These are phyloP conservation scores for Pythium plurisporium DNA, from an alignment of 352 stramenopile genomes.

Conservation along the genomic window DNA sequence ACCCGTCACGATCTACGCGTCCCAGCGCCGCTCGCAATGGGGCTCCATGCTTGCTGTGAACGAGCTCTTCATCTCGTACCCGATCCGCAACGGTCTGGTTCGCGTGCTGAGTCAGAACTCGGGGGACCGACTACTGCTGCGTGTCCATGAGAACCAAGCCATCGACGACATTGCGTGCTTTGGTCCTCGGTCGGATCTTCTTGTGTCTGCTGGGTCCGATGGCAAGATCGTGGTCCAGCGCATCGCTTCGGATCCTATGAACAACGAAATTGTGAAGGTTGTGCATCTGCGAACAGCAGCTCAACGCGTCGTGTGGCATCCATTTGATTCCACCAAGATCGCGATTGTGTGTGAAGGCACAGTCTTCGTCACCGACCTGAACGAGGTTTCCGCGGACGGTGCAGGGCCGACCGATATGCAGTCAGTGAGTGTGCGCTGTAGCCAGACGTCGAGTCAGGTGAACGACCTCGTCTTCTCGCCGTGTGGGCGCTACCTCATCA, in stretches of 20 bases:
- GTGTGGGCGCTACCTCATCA: slow-evolving; percentile 52
- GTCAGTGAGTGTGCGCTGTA: slow-evolving; percentile 65
- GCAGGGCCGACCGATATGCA: slow-evolving; percentile 53
- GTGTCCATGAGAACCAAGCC: slow-evolving; percentile 67
- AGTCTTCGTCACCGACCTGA: slow-evolving; percentile 61
- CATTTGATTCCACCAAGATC: slow-evolving; percentile 67
- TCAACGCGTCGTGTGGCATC: slow-evolving; percentile 80
- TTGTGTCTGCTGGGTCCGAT: slow-evolving; percentile 62
- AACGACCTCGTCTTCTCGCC: slow-evolving; percentile 77
- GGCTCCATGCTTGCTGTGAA: slow-evolving; percentile 79
- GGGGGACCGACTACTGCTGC: slow-evolving; percentile 63
- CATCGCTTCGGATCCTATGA: slow-evolving; percentile 69
- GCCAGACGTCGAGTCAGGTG: slow-evolving; percentile 61
- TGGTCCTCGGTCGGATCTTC: slow-evolving; percentile 57
- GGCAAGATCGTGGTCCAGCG: slow-evolving; percentile 71
- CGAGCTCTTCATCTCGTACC: slow-evolving; percentile 84
- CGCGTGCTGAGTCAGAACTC: slow-evolving; percentile 81
- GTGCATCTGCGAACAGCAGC: slow-evolving; percentile 36
- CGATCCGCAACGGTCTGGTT: slow-evolving; percentile 79
- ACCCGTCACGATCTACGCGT: slow-evolving; percentile 80
- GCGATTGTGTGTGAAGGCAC: slow-evolving; percentile 61
- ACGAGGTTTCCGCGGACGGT: slow-evolving; percentile 34
- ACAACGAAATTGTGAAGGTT: slow-evolving; percentile 57
- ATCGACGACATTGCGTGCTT: slow-evolving; percentile 81
- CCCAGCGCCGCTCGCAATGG: slow-evolving; percentile 63